These are phyloP conservation scores for Coemansia brasiliensis DNA, from an alignment of 192 early-diverging fungal genomes.

Conservation along the genomic window DNA sequence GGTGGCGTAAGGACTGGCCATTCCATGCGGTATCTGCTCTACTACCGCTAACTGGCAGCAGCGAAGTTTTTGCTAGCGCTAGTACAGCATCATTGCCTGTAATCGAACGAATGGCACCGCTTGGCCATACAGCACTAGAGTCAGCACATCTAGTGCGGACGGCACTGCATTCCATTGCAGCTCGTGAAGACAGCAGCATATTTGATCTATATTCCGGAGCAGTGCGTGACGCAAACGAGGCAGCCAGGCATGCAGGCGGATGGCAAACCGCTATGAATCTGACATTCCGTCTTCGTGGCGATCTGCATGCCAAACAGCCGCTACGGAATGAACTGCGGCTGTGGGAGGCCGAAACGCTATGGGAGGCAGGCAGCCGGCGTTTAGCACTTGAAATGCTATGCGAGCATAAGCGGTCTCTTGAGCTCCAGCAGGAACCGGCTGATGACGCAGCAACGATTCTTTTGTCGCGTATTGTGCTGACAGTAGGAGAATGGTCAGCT, in stretches of 20 bases:
- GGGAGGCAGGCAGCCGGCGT: constrained; percentile 38
- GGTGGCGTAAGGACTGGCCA: constrained; percentile 26
- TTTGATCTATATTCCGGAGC: constrained; percentile 32
- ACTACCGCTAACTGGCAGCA: constrained; percentile 32
- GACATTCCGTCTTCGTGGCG: constrained; percentile 34
- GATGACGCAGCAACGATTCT: constrained; percentile 25
- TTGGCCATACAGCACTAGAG: constrained; percentile 19
- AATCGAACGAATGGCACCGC: constrained; percentile 12
- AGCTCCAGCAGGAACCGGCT: neutral
- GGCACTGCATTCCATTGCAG: constrained; percentile 40
- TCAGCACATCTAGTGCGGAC: constrained; percentile 32
- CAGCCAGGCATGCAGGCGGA: constrained; percentile 28
- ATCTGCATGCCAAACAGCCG: neutral
- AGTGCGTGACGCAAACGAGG: constrained; percentile 29
- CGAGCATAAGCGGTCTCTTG: constrained; percentile 32
- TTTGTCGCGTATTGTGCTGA: constrained; percentile 37
- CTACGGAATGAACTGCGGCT: constrained; percentile 37
- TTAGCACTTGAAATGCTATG: constrained; percentile 45
- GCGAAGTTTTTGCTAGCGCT: neutral
- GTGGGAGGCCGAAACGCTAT: constrained; percentile 53
- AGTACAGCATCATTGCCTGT: constrained; percentile 26
- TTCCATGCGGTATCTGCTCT: constrained; percentile 32
- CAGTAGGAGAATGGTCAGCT: constrained; percentile 49
- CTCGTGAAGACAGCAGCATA: constrained; percentile 15
- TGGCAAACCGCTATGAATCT: constrained; percentile 52